Conservation (phyloP, 371 early-diverging fungal species). For the Lichtheimia hyalospora region DNA sequence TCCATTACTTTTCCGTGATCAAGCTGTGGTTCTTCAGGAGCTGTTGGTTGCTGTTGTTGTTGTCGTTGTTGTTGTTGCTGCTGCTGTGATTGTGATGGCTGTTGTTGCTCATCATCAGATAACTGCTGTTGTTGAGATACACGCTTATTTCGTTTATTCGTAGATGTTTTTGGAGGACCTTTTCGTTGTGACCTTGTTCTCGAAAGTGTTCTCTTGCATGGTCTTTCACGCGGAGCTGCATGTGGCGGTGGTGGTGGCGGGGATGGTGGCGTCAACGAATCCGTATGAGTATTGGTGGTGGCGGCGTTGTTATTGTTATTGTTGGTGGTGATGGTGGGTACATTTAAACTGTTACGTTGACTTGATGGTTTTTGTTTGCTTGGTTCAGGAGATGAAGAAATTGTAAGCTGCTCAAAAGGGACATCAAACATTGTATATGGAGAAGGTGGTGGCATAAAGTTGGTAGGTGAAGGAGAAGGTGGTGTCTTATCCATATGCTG, state of each 20-base stretch:
- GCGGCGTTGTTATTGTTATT: slow-evolving; percentile 2
- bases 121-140: background rate
- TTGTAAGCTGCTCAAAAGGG: slow-evolving; percentile 40
- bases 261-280: background rate
- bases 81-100: slow-evolving; percentile 13
- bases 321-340: background rate
- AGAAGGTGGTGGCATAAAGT: slow-evolving; percentile 30
- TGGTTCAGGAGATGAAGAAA: slow-evolving; percentile 32
- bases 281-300: background rate
- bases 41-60: slow-evolving; percentile 1
- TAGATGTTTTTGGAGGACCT: slow-evolving; percentile 5
- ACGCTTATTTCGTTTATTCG: slow-evolving; percentile 5
- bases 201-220: slow-evolving; percentile 15
- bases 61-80: background rate
- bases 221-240: background rate
- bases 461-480: slow-evolving; percentile 34
- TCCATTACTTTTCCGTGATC: slow-evolving; percentile 29
- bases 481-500: slow-evolving; percentile 24
- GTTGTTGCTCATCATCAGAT: background rate
- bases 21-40: slow-evolving; percentile 11
- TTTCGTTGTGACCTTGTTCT: slow-evolving; percentile 4
- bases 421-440: slow-evolving; percentile 35
- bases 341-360: no score
- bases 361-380: background rate
- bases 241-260: slow-evolving; percentile 17